Conservation (phyloP, 2,329 filamentous ascomycete species). For the Paecilomyces sp. region DNA sequence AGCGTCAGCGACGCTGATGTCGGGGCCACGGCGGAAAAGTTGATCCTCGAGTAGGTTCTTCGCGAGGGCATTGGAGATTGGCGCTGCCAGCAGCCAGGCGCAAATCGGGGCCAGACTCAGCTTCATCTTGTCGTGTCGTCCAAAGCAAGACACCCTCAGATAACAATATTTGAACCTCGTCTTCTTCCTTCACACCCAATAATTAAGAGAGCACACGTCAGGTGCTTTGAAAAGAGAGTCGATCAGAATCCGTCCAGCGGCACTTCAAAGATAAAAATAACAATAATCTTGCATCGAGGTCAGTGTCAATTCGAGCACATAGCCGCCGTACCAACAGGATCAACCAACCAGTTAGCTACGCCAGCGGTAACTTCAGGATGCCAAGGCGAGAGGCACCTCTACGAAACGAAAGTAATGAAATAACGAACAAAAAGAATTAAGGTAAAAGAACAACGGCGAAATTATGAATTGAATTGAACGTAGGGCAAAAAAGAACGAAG, state of each 20-base stretch:
- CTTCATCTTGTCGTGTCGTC: background rate
- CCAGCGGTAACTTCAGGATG: background rate
- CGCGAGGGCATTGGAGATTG: background rate
- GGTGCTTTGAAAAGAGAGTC: background rate
- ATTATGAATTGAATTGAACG: background rate
- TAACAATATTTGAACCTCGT: background rate
- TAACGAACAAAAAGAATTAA: background rate
- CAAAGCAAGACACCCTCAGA: background rate
- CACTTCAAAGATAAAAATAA: background rate
- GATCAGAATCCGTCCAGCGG: background rate
- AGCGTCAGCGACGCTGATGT: background rate
- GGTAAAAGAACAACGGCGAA: background rate
- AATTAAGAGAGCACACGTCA: background rate
- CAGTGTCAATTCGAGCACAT: background rate
- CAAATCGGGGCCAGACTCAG: background rate
- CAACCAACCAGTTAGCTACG: background rate
- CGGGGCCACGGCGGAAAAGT: background rate
- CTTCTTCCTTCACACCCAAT: background rate
- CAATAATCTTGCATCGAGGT: background rate
- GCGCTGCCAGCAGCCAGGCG: background rate
- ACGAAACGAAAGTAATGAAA: background rate
- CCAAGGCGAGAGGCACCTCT: background rate
- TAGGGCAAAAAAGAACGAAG: background rate
- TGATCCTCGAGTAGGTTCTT: background rate
- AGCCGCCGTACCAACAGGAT: background rate